These are phyloP conservation scores for Cercospora berteroae DNA, from an alignment of 2,329 filamentous ascomycete species.

Conservation along the genomic window DNA sequence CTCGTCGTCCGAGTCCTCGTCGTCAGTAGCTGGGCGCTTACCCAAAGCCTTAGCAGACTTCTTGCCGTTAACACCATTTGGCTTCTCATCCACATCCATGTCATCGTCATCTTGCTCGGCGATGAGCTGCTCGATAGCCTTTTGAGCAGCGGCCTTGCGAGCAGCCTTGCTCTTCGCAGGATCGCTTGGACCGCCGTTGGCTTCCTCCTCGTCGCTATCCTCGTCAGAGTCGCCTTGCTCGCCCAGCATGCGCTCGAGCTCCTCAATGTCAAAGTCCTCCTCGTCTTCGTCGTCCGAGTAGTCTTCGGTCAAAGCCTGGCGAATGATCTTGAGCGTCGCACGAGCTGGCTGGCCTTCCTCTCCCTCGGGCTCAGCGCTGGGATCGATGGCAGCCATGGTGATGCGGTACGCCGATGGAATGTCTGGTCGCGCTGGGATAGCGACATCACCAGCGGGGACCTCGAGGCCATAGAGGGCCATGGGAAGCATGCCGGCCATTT, in stretches of 20 bases:
- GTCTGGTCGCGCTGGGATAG: slow-evolving; percentile 75
- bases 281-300: slow-evolving; percentile 66
- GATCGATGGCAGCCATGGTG: slow-evolving; percentile 97
- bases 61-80: slow-evolving; percentile 66
- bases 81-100: slow-evolving; percentile 66
- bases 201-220: slow-evolving; percentile 66
- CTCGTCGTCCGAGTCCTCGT: slow-evolving; percentile 50
- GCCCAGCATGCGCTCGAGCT: slow-evolving; percentile 53
- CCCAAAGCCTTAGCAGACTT: slow-evolving; percentile 66
- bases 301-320: slow-evolving; percentile 62
- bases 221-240: slow-evolving; percentile 55
- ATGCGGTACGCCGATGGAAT: slow-evolving; percentile 89
- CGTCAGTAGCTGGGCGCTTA: slow-evolving; percentile 56
- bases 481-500: slow-evolving; percentile 35
- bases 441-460: slow-evolving; percentile 79
- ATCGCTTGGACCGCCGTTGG: slow-evolving; percentile 88
- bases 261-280: slow-evolving; percentile 53
- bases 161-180: slow-evolving; percentile 86
- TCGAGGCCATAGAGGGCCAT: slow-evolving; percentile 90
- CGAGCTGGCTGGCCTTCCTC: slow-evolving; percentile 57
- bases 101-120: slow-evolving; percentile 57
- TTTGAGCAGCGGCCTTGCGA: slow-evolving; percentile 70
- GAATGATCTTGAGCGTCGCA: slow-evolving; percentile 88
- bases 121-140: slow-evolving; percentile 70
- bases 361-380: slow-evolving; percentile 62